These are phyloP conservation scores for Trichocladium uniseriatum DNA, from an alignment of 495 filamentous ascomycete genomes.

Conservation along the genomic window DNA sequence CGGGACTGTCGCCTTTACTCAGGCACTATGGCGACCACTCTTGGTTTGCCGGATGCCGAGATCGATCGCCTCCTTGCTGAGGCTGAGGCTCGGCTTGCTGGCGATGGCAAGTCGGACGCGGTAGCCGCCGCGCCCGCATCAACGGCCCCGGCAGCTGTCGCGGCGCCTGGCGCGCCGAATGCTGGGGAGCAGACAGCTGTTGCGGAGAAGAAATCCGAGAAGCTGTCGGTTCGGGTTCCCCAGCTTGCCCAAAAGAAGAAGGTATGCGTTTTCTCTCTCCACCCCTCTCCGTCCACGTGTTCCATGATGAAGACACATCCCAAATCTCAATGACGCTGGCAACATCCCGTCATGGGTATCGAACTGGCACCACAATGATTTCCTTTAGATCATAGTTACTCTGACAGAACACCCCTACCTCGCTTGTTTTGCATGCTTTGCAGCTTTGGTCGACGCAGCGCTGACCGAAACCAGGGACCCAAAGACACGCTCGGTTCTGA, in stretches of 20 bases:
- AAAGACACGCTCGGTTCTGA: slow-evolving; percentile 46
- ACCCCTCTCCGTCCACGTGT: slow-evolving; percentile 1
- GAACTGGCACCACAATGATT: slow-evolving; percentile 52
- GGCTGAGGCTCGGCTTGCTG: slow-evolving; percentile 25
- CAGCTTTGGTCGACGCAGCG: not conserved
- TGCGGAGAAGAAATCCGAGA: slow-evolving; percentile 19
- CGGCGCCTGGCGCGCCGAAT: slow-evolving; percentile 9
- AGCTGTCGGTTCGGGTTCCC: slow-evolving; percentile 34
- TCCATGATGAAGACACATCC: slow-evolving; percentile 33
- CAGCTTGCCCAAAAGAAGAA: slow-evolving; percentile 32
- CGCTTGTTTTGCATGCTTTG: not conserved
- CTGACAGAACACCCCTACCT: slow-evolving; percentile 51
- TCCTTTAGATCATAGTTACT: slow-evolving; percentile 92
- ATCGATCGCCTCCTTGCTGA: slow-evolving; percentile 26
- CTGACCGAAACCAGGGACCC: slow-evolving; percentile 28
- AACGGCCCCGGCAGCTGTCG: slow-evolving; percentile 4
- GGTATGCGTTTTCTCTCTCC: slow-evolving; percentile 22
- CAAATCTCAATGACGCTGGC: slow-evolving; percentile 36
- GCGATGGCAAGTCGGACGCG: slow-evolving; percentile 8
- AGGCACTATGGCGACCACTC: slow-evolving; percentile 12
- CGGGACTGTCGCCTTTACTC: not conserved
- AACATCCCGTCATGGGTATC: slow-evolving; percentile 38
- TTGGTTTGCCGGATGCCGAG: slow-evolving; percentile 22
- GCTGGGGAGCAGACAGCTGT: slow-evolving; percentile 18
- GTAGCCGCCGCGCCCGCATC: slow-evolving; percentile 5